phyloP scores from a whole-genome alignment of 75 land plant genomes.

The Ceratopteris richardii region DNA sequence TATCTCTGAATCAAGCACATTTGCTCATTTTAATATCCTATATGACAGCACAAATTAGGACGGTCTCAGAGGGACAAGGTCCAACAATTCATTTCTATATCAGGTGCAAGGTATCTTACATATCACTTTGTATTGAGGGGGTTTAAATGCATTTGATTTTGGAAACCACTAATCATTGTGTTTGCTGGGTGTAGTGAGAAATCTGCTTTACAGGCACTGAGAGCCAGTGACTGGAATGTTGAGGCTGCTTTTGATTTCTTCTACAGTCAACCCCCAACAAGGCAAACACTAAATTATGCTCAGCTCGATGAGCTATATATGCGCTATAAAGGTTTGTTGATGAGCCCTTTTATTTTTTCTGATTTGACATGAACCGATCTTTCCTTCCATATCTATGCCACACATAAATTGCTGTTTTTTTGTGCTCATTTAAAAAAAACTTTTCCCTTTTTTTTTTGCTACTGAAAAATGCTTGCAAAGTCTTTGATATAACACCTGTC shows the following conservation, averaged over 20 bases:
- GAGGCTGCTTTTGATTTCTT: constrained; percentile 90
- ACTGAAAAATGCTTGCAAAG: no score
- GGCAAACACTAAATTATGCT: constrained; percentile 53
- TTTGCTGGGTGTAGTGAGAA: constrained; percentile 60
- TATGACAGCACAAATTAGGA: constrained; percentile 71
- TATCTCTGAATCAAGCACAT: no score
- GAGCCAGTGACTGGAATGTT: constrained; percentile 93
- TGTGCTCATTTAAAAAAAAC: not conserved
- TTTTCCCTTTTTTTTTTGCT: no score
- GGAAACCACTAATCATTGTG: not conserved
- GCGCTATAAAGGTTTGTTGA: constrained; percentile 88
- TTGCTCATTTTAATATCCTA: no score
- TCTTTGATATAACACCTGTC: no score
- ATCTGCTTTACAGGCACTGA: constrained; percentile 62
- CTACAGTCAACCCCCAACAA: constrained; percentile 76
- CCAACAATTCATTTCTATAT: constrained; percentile 85
- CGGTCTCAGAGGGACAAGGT: constrained; percentile 85
- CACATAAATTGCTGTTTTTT: not conserved
- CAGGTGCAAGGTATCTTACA: constrained; percentile 62
- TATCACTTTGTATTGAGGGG: not conserved
- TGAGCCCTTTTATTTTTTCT: not conserved
- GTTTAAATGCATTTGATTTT: not conserved
- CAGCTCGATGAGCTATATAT: constrained; percentile 82
- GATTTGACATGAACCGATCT: no score
- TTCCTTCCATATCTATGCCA: no score